phyloP scores from a whole-genome alignment of 2,329 filamentous ascomycete genomes.

The Chaetomiaceae sp. region DNA sequence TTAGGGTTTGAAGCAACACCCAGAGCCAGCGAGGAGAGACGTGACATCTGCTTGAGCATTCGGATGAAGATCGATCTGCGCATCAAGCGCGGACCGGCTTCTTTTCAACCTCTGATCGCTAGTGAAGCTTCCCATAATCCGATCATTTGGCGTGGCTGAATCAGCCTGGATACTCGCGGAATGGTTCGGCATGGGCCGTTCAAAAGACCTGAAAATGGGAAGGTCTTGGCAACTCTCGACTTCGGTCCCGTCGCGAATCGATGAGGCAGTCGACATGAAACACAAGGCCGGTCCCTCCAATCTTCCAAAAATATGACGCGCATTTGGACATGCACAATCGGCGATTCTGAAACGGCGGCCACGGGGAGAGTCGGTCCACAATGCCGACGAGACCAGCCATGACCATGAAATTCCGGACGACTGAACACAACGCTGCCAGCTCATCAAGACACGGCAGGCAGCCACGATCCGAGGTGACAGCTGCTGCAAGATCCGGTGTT shows the following conservation, averaged over 20 bases:
- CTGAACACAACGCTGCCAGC: not conserved
- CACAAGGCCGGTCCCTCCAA: constrained; percentile 10
- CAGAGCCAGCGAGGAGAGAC: too few relatives aligned
- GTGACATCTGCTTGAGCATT: not conserved
- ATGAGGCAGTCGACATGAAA: constrained; percentile 20
- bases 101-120: not conserved
- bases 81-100: not conserved
- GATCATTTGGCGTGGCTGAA: too few relatives aligned
- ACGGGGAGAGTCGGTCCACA: not conserved
- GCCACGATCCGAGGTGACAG: not conserved
- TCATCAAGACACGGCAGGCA: not conserved
- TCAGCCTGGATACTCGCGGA: not conserved
- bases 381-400: not conserved
- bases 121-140: not conserved
- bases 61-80: not conserved
- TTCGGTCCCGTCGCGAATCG: not conserved
- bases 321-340: constrained; percentile 3
- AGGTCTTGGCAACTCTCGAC: constrained; percentile 6
- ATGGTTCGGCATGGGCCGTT: not conserved
- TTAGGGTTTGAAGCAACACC: not conserved
- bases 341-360: constrained; percentile 6
- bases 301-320: constrained; percentile 18
- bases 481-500: not conserved
- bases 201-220: not conserved
- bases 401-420: not conserved